A percentile compares a stretch with the other conserved stretches of the same genome.
These are phyloP conservation scores for Hygrophoropsis aurantiaca DNA, from an alignment of 768 basidiomycete genomes.

Conservation along the genomic window DNA sequence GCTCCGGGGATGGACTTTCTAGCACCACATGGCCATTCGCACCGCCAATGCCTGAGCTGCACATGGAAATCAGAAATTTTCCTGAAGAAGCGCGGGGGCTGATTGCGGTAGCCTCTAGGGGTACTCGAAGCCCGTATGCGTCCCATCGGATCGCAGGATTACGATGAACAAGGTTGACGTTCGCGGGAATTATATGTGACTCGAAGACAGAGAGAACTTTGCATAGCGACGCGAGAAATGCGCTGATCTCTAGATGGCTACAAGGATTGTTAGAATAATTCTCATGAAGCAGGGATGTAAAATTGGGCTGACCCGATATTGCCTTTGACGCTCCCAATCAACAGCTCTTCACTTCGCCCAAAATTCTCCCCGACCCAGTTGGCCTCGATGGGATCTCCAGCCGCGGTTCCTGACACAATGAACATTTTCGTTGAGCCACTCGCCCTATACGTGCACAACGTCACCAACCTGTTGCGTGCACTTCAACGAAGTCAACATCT, in stretches of 20 bases:
- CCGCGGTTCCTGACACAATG: constrained; percentile 33
- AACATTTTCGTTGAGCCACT: not conserved
- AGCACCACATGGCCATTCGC: constrained; percentile 42
- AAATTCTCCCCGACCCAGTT: constrained; percentile 46
- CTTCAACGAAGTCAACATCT: constrained; percentile 49
- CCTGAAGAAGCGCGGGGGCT: constrained; percentile 15
- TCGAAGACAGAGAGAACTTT: constrained; percentile 43
- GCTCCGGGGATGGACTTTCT: constrained; percentile 25
- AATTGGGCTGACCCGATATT: constrained; percentile 40
- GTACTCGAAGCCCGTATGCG: constrained; percentile 35
- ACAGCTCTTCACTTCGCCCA: constrained; percentile 28
- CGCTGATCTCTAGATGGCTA: constrained; percentile 44
- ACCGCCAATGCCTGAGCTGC: constrained; percentile 46
- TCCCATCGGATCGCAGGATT: constrained; percentile 43
- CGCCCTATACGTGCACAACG: no score
- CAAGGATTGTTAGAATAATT: not conserved
- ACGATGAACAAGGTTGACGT: constrained; percentile 32
- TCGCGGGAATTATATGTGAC: constrained; percentile 37
- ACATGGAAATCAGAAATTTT: constrained; percentile 36
- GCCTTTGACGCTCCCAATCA: constrained; percentile 46
- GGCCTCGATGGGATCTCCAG: constrained; percentile 50
- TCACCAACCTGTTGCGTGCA: constrained; percentile 44
- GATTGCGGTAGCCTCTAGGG: constrained; percentile 19
- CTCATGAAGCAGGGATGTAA: constrained; percentile 22
- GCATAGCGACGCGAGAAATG: constrained; percentile 44